Conservation (phyloP, 331 rosid genomes). For the Malus hybrid region DNA sequence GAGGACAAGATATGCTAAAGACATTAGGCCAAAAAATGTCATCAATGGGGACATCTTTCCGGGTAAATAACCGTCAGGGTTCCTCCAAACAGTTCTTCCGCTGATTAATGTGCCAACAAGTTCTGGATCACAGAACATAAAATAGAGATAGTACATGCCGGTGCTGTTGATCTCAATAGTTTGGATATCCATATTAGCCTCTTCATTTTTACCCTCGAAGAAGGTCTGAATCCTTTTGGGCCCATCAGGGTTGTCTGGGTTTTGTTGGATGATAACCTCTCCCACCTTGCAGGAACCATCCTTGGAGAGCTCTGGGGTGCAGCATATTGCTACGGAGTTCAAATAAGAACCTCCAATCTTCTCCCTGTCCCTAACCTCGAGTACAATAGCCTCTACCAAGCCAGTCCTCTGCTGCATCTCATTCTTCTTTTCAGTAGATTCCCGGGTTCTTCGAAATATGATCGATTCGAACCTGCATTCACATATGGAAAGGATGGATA, state of each 20-base stretch:
- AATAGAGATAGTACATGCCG: conserved; percentile 77
- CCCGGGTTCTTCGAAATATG: conserved; percentile 52
- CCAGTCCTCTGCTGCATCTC: conserved; percentile 72
- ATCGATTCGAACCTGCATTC: conserved; percentile 64
- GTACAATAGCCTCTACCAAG: conserved; percentile 62
- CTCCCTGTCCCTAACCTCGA: conserved; percentile 57
- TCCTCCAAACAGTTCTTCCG: conserved; percentile 85
- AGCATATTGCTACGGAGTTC: conserved; percentile 62
- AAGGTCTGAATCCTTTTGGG: conserved; percentile 63
- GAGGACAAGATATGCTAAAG: conserved; percentile 60
- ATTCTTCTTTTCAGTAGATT: conserved; percentile 45
- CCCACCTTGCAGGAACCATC: conserved; percentile 71
- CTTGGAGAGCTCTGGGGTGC: conserved; percentile 70
- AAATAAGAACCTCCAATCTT: conserved; percentile 68
- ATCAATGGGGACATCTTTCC: conserved; percentile 73
- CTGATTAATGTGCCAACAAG: conserved; percentile 49
- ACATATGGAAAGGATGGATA: conserved; percentile 13
- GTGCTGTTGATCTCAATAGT: conserved; percentile 53
- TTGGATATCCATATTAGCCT: conserved; percentile 47
- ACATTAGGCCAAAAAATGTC: conserved; percentile 73
- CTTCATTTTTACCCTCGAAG: conserved; percentile 59
- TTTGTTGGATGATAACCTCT: conserved; percentile 64
- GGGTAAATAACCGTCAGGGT: conserved; percentile 71
- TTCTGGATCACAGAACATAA: conserved; percentile 83
- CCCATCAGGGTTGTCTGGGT: conserved; percentile 37